Conservation (phyloP, 345 rosid species). For the Boechera divaricarpa region DNA sequence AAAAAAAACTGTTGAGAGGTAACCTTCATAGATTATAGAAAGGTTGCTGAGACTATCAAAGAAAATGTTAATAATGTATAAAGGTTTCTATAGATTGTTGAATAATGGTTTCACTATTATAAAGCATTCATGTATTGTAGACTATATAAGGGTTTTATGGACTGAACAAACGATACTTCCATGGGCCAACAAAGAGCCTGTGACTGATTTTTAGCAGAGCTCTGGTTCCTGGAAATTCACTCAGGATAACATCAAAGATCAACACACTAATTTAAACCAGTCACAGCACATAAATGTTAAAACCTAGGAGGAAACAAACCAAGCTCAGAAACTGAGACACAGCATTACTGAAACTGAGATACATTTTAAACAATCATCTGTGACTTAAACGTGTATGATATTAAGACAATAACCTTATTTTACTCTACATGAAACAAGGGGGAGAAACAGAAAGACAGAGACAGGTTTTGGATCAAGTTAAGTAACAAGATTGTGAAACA, state of each 20-base stretch:
- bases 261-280: constrained; percentile 5
- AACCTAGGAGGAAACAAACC: not conserved
- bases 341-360: constrained; percentile 1
- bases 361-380: constrained; percentile 11
- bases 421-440: constrained; percentile 28
- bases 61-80: not conserved
- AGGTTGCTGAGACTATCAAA: not conserved
- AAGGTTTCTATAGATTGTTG: not conserved
- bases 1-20: too few relatives aligned
- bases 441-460: constrained; percentile 2
- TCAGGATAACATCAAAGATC: not conserved
- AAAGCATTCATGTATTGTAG: not conserved
- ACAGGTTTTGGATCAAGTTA: not conserved
- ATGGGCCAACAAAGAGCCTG: not conserved
- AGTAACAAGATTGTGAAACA: constrained; percentile 14
- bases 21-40: not conserved
- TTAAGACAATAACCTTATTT: not conserved
- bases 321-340: constrained; percentile 15
- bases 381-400: not conserved
- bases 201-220: constrained; percentile 10
- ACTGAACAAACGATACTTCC: not conserved
- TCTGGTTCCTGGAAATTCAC: constrained; percentile 15
- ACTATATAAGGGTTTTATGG: not conserved
- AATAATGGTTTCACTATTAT: not conserved
- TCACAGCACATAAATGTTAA: not conserved